Evolutionary conservation across 495 filamentous ascomycete genomes (phyloP), one percentile per base, ranked within the genome.

Genomic region (Jackrogersella minutella): DNA sequence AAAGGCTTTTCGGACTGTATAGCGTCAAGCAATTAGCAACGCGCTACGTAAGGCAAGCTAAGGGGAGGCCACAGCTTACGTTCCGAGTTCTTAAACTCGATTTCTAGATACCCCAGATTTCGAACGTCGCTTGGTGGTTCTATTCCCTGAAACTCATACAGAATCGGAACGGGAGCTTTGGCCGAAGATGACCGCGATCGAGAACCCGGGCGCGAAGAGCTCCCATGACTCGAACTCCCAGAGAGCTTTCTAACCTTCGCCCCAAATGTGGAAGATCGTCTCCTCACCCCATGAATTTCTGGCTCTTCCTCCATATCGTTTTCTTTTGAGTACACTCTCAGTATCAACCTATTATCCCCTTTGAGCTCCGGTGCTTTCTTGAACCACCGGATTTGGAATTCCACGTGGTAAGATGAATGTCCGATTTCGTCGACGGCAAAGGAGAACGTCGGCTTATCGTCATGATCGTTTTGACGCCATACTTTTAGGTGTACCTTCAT

Each of bases 361-460:
- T 39, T 56, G 13, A 68, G 39, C 31, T 72, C 66, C 10, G 66
- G 58, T 4, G 44, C 49, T 16, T 43, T 63, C 39, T 61, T 69
- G 41, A 72, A 72, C 69, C 69, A 72, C 10, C 69, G 62, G 9
- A 70, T 69, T 5, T 26, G 22, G 9, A 62, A 72, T 24, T 72
- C 69, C 7, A 57, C 53, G 26, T 72, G 62, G 49, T 60, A 53
- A 5, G 49, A 51, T 2, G 21, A 10, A 10, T 44, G 44, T 24
- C 44, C 36, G 1, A 31, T 26, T 8, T 57, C 52, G 28, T 63
- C 53, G 14, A 41, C 54, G 6, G 57, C 62, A 31, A 72, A 72
- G 5, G 69, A 72, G 9, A 72, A 66, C 7, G 69, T 72, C 26
- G 69, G 62, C 24, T 51, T 26, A 21, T 57, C 58, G 16, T 66